Evolutionary conservation across 352 stramenopile genomes (phyloP).

Genomic region (Phytophthora lateralis): DNA sequence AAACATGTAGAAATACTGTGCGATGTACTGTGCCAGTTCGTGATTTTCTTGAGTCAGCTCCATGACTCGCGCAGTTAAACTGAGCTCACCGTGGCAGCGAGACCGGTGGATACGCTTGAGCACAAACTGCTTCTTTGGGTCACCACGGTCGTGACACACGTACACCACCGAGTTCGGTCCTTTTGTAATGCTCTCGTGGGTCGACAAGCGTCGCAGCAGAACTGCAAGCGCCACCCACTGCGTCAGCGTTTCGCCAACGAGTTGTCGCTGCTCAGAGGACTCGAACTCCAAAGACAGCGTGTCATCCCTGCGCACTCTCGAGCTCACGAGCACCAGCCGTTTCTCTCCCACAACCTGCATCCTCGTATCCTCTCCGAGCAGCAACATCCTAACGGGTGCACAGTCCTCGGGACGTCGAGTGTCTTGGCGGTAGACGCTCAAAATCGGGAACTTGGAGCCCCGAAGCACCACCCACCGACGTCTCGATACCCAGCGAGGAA

Average conservation of each 20-base stretch:
- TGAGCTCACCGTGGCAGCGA: constrained; percentile 45
- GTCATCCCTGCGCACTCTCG: constrained; percentile 57
- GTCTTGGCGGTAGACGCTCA: constrained; percentile 58
- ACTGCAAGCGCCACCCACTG: constrained; percentile 59
- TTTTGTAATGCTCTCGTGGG: constrained; percentile 53
- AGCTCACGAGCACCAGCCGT: constrained; percentile 55
- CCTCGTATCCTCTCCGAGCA: constrained; percentile 54
- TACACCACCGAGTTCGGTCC: constrained; percentile 64
- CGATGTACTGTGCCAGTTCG: constrained; percentile 47
- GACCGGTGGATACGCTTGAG: constrained; percentile 54
- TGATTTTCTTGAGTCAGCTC: constrained; percentile 28
- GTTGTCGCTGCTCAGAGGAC: constrained; percentile 42
- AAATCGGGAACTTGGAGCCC: constrained; percentile 61
- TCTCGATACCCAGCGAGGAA: constrained; percentile 61
- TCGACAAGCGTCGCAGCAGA: constrained; percentile 56
- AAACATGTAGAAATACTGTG: constrained; percentile 66
- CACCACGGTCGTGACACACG: constrained; percentile 43
- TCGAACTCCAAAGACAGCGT: constrained; percentile 59
- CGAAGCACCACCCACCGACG: constrained; percentile 63
- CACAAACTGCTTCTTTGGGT: constrained; percentile 41
- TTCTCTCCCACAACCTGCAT: constrained; percentile 52
- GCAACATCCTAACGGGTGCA: constrained; percentile 51
- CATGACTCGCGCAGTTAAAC: constrained; percentile 48
- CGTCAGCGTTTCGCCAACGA: constrained; percentile 58
- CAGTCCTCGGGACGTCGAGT: constrained; percentile 15